Evolutionary conservation across 208 protist genomes (phyloP).

Genomic region (Leishmania guyanensis): DNA sequence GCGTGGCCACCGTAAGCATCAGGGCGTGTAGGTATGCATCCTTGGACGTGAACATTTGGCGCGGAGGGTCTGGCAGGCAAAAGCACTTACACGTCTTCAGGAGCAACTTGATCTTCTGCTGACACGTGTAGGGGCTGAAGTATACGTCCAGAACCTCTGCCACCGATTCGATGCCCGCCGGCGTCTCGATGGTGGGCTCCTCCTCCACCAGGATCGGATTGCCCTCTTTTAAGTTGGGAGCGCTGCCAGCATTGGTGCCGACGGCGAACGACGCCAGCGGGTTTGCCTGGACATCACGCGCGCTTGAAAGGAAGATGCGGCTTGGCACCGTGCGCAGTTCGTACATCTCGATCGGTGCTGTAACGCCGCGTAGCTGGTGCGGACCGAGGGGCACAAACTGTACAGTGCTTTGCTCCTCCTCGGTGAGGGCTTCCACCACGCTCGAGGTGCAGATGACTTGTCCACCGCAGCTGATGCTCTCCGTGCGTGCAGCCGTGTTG

Average conservation of each 20-base stretch:
- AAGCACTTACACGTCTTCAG: constrained; percentile 34
- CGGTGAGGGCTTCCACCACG: constrained; percentile 37
- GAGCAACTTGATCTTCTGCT: constrained; percentile 34
- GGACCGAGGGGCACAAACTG: constrained; percentile 31
- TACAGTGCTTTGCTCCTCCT: constrained; percentile 26
- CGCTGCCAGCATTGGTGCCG: not conserved
- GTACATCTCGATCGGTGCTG: constrained; percentile 58
- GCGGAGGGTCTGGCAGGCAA: constrained; percentile 13
- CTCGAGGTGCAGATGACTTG: constrained; percentile 65
- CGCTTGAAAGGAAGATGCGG: constrained; percentile 24
- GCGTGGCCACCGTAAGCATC: constrained; percentile 15
- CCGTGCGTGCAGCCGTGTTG: constrained; percentile 82
- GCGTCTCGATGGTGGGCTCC: not conserved
- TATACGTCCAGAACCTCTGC: constrained; percentile 34
- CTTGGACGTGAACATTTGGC: constrained; percentile 21
- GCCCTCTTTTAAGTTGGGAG: not conserved
- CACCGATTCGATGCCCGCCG: not conserved
- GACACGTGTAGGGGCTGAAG: constrained; percentile 28
- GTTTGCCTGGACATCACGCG: constrained; percentile 7
- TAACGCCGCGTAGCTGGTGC: constrained; percentile 55
- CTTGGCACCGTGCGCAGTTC: constrained; percentile 54
- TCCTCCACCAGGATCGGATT: not conserved
- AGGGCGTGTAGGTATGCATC: constrained; percentile 25
- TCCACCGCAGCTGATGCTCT: constrained; percentile 69
- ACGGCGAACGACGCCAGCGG: constrained; percentile 12